Base-by-base conservation (phyloP, 169 alveolate species). In the Eimeria brunetti region DNA sequence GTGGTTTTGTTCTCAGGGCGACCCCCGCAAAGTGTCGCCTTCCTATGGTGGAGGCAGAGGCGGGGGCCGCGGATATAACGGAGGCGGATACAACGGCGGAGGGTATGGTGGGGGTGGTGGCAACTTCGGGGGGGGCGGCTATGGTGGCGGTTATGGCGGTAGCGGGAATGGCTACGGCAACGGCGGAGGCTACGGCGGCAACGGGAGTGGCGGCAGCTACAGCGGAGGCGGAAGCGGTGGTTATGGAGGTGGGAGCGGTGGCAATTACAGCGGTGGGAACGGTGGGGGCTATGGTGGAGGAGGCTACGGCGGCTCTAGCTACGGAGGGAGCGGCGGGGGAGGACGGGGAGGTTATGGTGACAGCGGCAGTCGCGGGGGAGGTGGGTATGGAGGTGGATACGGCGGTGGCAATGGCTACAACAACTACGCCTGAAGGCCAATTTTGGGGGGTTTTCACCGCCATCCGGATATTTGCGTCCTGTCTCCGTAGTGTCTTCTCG, bases 351-450 rank as follows among this genome's bases (percentile, higher is more conserved):
- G 96, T 3, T 92, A 88, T 53, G 78, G 91, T 41, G 95, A 96
- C 36, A 96, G 97, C 51, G 60, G 95, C 64, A 95, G 97, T 86
- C 88, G 98, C 75, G 96, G 97, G 12, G 92, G 84, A 73, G 71
- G 91, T 58, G 91, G 91, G 36, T 86, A 86, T 27, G 93, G 93
- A 46, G 95, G 92, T 53, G 81, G 92, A 9, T 60, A 81, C 22
- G 62, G 62, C n/a, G 92, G 92, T 44, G 92, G 92, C 81, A 56
- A 24, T 24, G 92, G 92, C 16, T 86, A 86, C 92, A 86, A 86
- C 78, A 84, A 38, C 64, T 86, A 86, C 64, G 78, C 83, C 7
- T 86, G 81, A 86, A 1, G 7, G 53, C 75, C 51, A 12, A 6
- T 24, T 76, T 76, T 24, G 5, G 18, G 62, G 64, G 88, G 24